These are phyloP conservation scores for Sporothrix mexicana DNA, from an alignment of 2,329 filamentous ascomycete species.

Conservation along the genomic window DNA sequence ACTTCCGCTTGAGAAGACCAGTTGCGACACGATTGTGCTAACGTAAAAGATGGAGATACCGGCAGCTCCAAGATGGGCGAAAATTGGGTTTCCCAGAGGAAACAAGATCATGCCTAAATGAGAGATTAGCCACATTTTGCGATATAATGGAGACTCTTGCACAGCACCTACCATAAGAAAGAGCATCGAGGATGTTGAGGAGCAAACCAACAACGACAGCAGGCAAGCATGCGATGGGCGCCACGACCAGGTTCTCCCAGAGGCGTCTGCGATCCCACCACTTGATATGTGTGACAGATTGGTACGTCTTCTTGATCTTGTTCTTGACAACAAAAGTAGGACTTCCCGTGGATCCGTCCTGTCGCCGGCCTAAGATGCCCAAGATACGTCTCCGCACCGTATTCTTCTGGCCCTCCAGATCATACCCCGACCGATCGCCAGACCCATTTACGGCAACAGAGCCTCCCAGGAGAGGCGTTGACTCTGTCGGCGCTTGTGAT, in stretches of 20 bases:
- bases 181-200: constrained; percentile 89
- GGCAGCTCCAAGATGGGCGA: constrained; percentile 83
- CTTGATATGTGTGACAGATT: constrained; percentile 63
- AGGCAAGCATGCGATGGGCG: constrained; percentile 75
- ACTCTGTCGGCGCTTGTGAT: constrained; percentile 45
- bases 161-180: constrained; percentile 77
- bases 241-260: constrained; percentile 67
- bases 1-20: constrained; percentile 86
- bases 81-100: constrained; percentile 84
- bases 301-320: constrained; percentile 39
- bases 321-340: not conserved
- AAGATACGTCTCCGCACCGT: constrained; percentile 15
- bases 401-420: constrained; percentile 60
- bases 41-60: constrained; percentile 99
- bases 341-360: not conserved
- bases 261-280: constrained; percentile 73
- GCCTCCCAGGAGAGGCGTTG: constrained; percentile 54
- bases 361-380: constrained; percentile 27
- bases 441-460: constrained; percentile 43
- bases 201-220: constrained; percentile 87
- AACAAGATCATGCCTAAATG: constrained; percentile 96
- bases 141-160: too few relatives aligned
- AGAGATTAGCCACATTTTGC: too few relatives aligned
- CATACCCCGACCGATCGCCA: constrained; percentile 40
- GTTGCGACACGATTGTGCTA: constrained; percentile 91